phyloP scores from a whole-genome alignment of 345 rosid genomes.

The Litchi chinensis region DNA sequence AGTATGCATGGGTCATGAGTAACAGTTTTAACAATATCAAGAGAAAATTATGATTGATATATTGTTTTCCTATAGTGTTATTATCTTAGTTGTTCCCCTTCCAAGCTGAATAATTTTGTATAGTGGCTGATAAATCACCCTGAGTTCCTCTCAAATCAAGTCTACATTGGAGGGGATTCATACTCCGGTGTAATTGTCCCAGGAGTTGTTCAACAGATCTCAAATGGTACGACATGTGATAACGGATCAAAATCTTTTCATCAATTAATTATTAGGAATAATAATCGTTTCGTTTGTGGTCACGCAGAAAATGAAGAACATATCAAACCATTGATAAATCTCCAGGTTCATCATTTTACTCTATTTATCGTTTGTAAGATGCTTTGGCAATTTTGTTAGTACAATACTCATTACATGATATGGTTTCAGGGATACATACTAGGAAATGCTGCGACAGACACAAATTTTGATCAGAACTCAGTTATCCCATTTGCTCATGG shows the following conservation, averaged over 20 bases:
- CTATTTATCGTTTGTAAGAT: not conserved
- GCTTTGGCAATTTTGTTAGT: not conserved
- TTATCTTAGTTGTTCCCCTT: not conserved
- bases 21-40: not conserved
- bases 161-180: constrained; percentile 73
- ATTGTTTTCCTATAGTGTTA: too few species aligned
- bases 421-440: constrained; percentile 58
- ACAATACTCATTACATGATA: not conserved
- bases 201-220: constrained; percentile 47
- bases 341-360: constrained; percentile 48
- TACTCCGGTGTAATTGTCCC: constrained; percentile 65
- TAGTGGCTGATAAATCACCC: constrained; percentile 69
- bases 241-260: not conserved
- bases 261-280: not conserved
- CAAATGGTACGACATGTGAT: constrained; percentile 41
- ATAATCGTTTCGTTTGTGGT: not conserved
- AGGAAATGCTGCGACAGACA: constrained; percentile 52
- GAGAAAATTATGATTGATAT: not conserved
- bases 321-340: constrained; percentile 43
- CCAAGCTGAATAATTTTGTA: constrained; percentile 7
- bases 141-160: constrained; percentile 47
- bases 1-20: constrained; percentile 31
- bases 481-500: constrained; percentile 59
- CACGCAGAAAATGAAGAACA: constrained; percentile 64
- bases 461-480: constrained; percentile 30